Base-by-base conservation (phyloP, 805 yeast species). In the Metschnikowia rubicola region DNA sequence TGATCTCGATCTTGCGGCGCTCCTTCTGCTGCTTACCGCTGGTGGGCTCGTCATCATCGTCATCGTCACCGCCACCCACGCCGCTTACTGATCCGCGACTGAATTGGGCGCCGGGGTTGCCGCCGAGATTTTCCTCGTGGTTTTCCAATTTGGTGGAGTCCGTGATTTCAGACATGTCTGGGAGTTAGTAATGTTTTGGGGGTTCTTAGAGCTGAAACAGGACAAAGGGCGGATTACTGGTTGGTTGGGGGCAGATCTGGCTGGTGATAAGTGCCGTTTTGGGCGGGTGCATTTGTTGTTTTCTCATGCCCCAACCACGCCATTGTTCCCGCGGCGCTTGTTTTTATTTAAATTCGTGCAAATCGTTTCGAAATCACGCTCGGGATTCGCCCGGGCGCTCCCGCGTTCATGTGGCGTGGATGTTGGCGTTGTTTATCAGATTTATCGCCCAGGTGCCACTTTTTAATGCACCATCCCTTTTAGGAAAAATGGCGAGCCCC, bases 1-100 rank as follows among this genome's bases (percentile, higher is more conserved):
- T 88, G 67, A 94, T 94, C 70, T 94, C 99, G 61, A 92, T 92
- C 71, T 92, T 92, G 75, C 99, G 73, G 63, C 84, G 70, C 60
- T 80, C 84, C 63, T 81, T 75, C 53, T 72, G 74, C 55, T 71
- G 73, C 58, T 72, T 71, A 21, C 80, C 79, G 21, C 77, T 69
- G 10, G 71, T 60, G 33, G 69, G 63, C 53, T 70, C 75, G 48
- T 75, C 80, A 44, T 78, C 82, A 49, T 78, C 83, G 47, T 78
- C 83, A 50, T 73, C 78, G 41, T 77, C 81, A 0, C 26, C 26
- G 43, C 61, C 70, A 21, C 63, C 48, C 3, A 36, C 37, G n/a
- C 63, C 60, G 36, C 53, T 39, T 30, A 59, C 58, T 13, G 63
- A 61, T 38, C 54, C 58, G 32, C 53, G 56, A 51, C 47, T 50